Base-by-base conservation (phyloP, 805 yeast genomes). In the Kuraishia ogatae region DNA sequence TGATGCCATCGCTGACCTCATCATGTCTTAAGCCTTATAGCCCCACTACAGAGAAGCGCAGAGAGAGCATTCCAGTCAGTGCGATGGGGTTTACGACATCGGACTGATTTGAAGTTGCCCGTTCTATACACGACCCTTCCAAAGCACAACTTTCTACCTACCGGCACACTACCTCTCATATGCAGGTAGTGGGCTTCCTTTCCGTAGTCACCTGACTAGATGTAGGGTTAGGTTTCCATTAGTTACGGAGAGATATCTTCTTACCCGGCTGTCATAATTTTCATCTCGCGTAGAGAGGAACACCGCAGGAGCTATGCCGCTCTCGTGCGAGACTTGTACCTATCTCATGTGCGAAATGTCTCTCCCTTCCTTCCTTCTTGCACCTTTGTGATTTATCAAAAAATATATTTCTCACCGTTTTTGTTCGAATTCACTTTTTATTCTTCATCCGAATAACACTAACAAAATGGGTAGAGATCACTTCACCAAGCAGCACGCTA, bases 401-500 rank as follows among this genome's bases (percentile, higher is more conserved):
- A 47, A 47, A 47, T 6, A 21, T 23, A 47, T 21, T 47, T 47
- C 21, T 21, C 23, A 21, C 3, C 19, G 10, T 47, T 17, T n/a
- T n/a, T 23, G 26, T 47, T 23, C 17, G n/a, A 13, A n/a, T 21
- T 23, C n/a, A n/a, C 29, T 6, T 23, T 47, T 21, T 17, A 20
- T 2, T 21, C 26, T n/a, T 47, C 35, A 17, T 19, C n/a, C 50
- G 28, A 46, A 53, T 22, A 26, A 26, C 48, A 53, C 56, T 55
- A 59, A 53, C 64, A 78, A 70, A 72, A 92, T 92, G 98, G 98
- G 97, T 86, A 89, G 86, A 81, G 98, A 94, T 83, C 96, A 89
- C 83, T 83, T 87, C 80, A 76, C 84, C 77, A 94, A 93, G 81
- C 97, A 90, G 82, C 99, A 94, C 87, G 84, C 82, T 75, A 89